phyloP scores from a whole-genome alignment of 1,284 basidiomycete genomes.

The Boletellus deceptivus region DNA sequence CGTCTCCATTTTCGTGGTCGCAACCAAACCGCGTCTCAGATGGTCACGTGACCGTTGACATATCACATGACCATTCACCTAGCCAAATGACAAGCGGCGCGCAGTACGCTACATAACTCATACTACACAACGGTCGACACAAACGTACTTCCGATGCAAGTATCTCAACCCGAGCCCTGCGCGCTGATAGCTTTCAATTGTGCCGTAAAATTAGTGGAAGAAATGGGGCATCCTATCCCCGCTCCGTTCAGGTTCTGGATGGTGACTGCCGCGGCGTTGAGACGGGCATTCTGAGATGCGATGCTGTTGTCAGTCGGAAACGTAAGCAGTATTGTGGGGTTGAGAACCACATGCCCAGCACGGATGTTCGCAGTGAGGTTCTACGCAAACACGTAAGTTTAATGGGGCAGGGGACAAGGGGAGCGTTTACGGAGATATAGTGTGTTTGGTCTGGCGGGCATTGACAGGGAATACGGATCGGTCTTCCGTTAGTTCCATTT shows the following conservation, averaged over 20 bases:
- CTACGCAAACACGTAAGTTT: conserved; percentile 23
- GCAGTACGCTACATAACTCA: background rate
- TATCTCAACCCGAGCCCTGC: conserved; percentile 7
- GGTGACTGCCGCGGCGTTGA: conserved; percentile 48
- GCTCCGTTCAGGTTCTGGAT: conserved; percentile 54
- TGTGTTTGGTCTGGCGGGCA: conserved; percentile 54
- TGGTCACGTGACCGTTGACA: conserved; percentile 27
- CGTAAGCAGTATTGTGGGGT: conserved; percentile 49
- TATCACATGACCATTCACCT: conserved; percentile 20
- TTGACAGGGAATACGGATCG: conserved; percentile 56
- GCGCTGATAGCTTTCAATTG: conserved; percentile 45
- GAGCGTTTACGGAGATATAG: conserved; percentile 45
- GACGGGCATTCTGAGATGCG: conserved; percentile 49
- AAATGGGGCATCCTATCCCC: conserved; percentile 51
- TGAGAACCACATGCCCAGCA: conserved; percentile 60
- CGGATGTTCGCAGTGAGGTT: conserved; percentile 56
- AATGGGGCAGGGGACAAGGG: background rate
- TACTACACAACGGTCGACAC: conserved; percentile 2
- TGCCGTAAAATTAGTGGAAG: conserved; percentile 48
- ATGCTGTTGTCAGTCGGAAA: conserved; percentile 61
- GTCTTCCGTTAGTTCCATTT: conserved; percentile 48
- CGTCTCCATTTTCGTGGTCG: conserved; percentile 13
- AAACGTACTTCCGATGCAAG: background rate
- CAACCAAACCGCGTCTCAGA: conserved; percentile 19
- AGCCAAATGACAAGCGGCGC: no score